Evolutionary conservation across 306 rosid species (phyloP), one percentile per base, ranked within the genome.

Genomic region (Acacia confusa): DNA sequence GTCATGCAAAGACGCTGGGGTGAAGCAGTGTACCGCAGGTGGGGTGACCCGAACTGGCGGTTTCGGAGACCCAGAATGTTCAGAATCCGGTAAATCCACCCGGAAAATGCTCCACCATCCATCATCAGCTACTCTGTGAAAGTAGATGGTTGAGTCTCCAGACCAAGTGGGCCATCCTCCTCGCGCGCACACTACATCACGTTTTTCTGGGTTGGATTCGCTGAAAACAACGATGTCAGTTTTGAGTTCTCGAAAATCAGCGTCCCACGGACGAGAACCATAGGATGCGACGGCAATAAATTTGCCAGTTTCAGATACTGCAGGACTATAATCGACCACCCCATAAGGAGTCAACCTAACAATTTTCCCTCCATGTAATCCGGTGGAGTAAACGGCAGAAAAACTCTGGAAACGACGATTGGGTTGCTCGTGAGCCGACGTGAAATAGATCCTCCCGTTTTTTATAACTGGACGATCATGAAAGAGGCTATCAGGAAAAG

Each of bases 111-210:
- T 90, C 99, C 94, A 91, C 95, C 99, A 95, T 1, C 95, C 97
- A 41, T 92, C 94, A 0, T 91, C 90, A 1, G 90, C 92, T 55
- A 66, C 74, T 34, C 88, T 84, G 55, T 95, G 99, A 34, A 91
- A 95, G 82, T 86, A 95, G n/a, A 95, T 17, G 0, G 83, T 84
- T 0, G 89, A 75, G 60, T 92, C 97, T 5, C 87, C 87, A 11
- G 81, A 91, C 97, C 97, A 95, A 6, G 98, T 85, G 20, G 98
- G 98, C 97, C 98, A 95, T 13, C 98, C 97, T 2, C 98, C 98
- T 57, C 70, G 85, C 24, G 86, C 78, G 40, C 88, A 79, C 77
- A 90, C 78, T 4, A 76, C 70, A 0, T 85, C 28, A 0, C 96
- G 90, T 25, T 71, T 53, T 17, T 10, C 69, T 4, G 91, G 92